Evolutionary conservation across 1,284 basidiomycete species (phyloP), one percentile per base, ranked within the genome.

Genomic region (Kwoniella shivajii): DNA sequence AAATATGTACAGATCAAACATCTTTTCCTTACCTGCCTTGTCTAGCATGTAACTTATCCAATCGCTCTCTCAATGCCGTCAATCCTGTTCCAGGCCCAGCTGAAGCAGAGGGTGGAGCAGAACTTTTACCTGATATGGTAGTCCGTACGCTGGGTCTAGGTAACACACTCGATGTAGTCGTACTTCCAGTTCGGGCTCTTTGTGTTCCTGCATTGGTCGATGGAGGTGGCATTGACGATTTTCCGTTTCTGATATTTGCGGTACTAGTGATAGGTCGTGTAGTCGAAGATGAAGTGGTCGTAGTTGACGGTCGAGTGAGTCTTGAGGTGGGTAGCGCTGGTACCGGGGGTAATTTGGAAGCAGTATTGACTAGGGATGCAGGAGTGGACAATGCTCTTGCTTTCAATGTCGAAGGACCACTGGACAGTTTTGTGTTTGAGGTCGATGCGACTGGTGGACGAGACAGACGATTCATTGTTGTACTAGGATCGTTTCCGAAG

Each of bases 1-100:
- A 6, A 16, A 39, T 4, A 39, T 9, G n/a, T 18, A 16, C 37
- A 39, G 22, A 18, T 20, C n/a, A 13, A 39, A n/a, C 37, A 10
- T 18, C n/a, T 20, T 39, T 39, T n/a, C 37, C 37, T 29, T 26
- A 31, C 27, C 33, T 33, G 39, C 24, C 46, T 54, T 69, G 65
- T 48, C 50, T 65, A 24, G 67, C 65, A 38, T 63, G 61, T 22
- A 67, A 41, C 39, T 48, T 56, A 47, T 69, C 67, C 39, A 69
- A 46, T 39, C 67, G 62, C 27, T 48, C 56, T 47, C 65, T 54
- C 22, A 69, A 42, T 24, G 56, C 65, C 20, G 57, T 56, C 37
- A 69, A 33, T 10, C 59, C 49, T 29, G 53, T 37, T 20, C 39
- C 43, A 9, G 44, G 18, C 24, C 51, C 42, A 22, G 33, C 51